Base-by-base conservation (phyloP, 805 yeast species). In the Sugiyamaella chiloensis region DNA sequence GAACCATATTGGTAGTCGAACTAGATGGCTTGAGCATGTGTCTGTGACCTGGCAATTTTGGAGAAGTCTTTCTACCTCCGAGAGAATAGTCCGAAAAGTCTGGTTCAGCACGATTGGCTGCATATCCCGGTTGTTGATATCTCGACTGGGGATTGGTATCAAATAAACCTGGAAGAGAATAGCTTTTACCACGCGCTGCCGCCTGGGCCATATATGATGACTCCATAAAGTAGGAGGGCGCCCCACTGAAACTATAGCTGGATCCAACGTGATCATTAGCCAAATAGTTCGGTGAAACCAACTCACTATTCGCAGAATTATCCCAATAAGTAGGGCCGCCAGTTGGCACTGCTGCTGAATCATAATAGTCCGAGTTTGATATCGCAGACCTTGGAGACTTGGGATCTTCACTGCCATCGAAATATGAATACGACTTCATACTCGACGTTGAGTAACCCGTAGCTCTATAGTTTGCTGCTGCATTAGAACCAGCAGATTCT, bases 51-150 rank as follows among this genome's bases (percentile, higher is more conserved):
- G 24, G 24, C 14, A 20, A 20, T n/a, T 40, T 26, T 17, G 39
- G 24, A n/a, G 40, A 23, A 29, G 32, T 20, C 27, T 36, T 39
- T 40, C 49, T 45, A 6, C 48, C 27, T 5, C 37, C 37, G 51
- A 54, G 44, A 4, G 51, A 39, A 46, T 54, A 54, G 31, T 51
- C 54, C 3, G 52, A 47, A 16, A 54, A 50, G 50, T 54, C 57
- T 24, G 52, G 51, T 4, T 34, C 37, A 12, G 37, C 21, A 3
- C 37, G 37, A 9, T 34, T 36, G 26, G 44, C 46, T 3, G 32
- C 16, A 9, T 26, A 11, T 20, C 24, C 21, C 27, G 23, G 24
- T 27, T 27, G 48, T 40, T 39, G 32, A 23, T 24, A 26, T 19
- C 42, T 26, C 21, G 42, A 24, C 20, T 34, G 37, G 2, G 42